These are phyloP conservation scores for Leccinum truebloodii DNA, from an alignment of 768 basidiomycete species.

Conservation along the genomic window DNA sequence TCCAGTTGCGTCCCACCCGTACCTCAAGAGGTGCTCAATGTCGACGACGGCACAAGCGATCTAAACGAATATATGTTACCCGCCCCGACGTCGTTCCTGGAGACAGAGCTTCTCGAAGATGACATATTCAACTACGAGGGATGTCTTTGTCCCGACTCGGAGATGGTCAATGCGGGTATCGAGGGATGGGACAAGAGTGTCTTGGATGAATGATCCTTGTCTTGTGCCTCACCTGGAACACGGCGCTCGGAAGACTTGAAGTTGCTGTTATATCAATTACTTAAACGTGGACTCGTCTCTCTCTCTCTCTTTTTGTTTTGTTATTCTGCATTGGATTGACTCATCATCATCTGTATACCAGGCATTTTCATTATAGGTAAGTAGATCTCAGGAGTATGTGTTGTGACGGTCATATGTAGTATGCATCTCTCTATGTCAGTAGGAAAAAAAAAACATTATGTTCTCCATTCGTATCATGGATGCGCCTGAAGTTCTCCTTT, in stretches of 20 bases:
- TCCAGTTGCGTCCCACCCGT: not conserved
- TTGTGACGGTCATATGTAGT: too few relatives aligned
- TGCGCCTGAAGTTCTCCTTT: too few relatives aligned
- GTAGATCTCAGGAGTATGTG: too few relatives aligned
- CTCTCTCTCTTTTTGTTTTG: too few relatives aligned
- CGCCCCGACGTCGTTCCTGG: not conserved
- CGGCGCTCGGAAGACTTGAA: not conserved
- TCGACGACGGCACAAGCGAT: not conserved
- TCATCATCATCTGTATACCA: too few relatives aligned
- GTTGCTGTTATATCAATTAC: not conserved
- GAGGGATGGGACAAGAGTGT: constrained; percentile 12
- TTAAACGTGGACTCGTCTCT: not conserved
- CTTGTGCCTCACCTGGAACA: not conserved
- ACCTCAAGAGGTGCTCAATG: not conserved
- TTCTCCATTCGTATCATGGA: too few relatives aligned
- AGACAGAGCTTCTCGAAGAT: not conserved
- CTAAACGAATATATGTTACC: not conserved
- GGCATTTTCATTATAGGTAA: too few relatives aligned
- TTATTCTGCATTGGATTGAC: too few relatives aligned
- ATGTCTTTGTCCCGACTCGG: constrained; percentile 10
- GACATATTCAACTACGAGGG: constrained; percentile 5
- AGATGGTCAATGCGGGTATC: constrained; percentile 8
- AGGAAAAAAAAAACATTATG: too few relatives aligned
- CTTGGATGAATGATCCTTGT: not conserved
- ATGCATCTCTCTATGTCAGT: too few relatives aligned